Percentiles rank a stretch among this genome's conserved stretches.
phyloP scores from a whole-genome alignment of 2,329 filamentous ascomycete species.

The Monosporascus sp. region DNA sequence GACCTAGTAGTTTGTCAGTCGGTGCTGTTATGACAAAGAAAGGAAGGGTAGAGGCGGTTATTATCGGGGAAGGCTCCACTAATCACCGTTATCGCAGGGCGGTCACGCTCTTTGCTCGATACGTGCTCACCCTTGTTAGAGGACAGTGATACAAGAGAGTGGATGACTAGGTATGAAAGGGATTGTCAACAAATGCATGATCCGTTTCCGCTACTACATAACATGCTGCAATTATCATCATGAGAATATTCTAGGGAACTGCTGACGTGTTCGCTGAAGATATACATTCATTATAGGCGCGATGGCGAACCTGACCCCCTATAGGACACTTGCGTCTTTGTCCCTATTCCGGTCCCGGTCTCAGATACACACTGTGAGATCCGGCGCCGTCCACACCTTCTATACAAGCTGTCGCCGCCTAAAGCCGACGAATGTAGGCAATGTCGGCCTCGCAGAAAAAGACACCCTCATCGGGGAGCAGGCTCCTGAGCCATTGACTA shows the following conservation, averaged over 20 bases:
- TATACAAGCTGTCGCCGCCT: constrained; percentile 3
- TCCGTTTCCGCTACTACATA: neutral
- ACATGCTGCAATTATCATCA: neutral
- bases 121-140: too few species aligned
- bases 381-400: constrained; percentile 8
- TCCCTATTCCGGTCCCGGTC: constrained; percentile 3
- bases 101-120: neutral
- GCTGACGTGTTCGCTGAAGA: neutral
- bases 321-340: constrained; percentile 4
- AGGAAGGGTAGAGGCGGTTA: neutral
- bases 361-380: constrained; percentile 1
- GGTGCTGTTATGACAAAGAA: neutral
- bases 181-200: neutral
- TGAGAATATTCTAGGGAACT: neutral
- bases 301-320: constrained; percentile 7
- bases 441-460: constrained; percentile 15
- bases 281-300: neutral
- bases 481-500: constrained; percentile 39
- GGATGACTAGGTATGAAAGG: neutral
- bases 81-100: neutral
- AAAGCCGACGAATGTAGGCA: constrained; percentile 15
- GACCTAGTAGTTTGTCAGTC: neutral
- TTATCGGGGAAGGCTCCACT: neutral
- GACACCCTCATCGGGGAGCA: constrained; percentile 14
- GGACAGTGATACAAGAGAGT: neutral